Evolutionary conservation across 495 filamentous ascomycete species (phyloP).

Genomic region (Sabuloglossum arenarium): DNA sequence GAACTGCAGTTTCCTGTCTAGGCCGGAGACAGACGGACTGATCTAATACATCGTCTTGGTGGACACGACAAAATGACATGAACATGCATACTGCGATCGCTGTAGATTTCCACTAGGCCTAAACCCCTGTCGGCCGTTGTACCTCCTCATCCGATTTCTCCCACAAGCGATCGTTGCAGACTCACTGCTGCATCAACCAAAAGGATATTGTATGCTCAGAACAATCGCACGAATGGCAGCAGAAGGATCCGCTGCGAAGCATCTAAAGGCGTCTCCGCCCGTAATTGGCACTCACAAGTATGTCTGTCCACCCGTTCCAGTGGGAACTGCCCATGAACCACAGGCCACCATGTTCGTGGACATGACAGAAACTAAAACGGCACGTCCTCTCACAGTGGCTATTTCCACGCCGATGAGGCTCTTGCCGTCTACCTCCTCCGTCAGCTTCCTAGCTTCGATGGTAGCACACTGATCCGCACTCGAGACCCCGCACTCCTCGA

Average conservation of each 20-base stretch:
- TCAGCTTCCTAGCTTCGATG: slow-evolving; percentile 58
- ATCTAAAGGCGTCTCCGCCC: slow-evolving; percentile 40
- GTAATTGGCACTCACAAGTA: slow-evolving; percentile 74
- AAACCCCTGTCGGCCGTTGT: too few species aligned
- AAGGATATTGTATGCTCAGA: slow-evolving; percentile 11
- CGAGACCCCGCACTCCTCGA: slow-evolving; percentile 61
- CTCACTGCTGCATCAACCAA: neutral
- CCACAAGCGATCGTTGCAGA: neutral
- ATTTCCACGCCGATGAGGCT: slow-evolving; percentile 98
- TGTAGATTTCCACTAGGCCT: too few species aligned
- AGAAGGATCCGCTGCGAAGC: slow-evolving; percentile 40
- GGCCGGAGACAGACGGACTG: too few species aligned
- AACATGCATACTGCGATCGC: too few species aligned
- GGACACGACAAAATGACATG: too few species aligned
- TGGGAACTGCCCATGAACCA: neutral
- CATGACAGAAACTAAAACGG: neutral
- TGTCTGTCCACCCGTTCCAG: slow-evolving; percentile 8
- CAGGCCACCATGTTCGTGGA: too few species aligned
- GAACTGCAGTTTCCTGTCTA: too few species aligned
- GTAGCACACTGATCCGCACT: slow-evolving; percentile 60
- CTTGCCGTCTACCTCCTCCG: slow-evolving; percentile 95
- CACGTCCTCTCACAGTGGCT: slow-evolving; percentile 32
- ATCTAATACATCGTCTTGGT: too few species aligned
- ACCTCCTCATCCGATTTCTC: too few species aligned
- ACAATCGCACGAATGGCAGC: slow-evolving; percentile 33